These are phyloP conservation scores for Tolypocladium ophioglossoides DNA, from an alignment of 2,329 filamentous ascomycete species.

Conservation along the genomic window DNA sequence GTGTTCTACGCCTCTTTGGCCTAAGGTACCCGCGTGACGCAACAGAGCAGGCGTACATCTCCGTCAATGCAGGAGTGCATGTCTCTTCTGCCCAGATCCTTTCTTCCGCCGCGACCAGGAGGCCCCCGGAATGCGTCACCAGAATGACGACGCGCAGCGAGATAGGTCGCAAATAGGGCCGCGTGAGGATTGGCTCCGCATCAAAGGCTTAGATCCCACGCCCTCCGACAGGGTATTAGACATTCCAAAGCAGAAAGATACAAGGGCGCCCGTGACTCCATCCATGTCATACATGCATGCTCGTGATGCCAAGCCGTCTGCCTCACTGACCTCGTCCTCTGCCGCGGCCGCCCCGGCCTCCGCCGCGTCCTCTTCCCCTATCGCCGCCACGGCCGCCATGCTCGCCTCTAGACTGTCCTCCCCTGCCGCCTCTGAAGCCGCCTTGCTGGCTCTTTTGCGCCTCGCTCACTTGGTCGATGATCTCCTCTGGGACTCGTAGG, in stretches of 20 bases:
- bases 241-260: not conserved
- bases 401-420: constrained; percentile 47
- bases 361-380: constrained; percentile 27
- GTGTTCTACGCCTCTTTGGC: not conserved
- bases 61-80: too few relatives aligned
- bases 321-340: constrained; percentile 22
- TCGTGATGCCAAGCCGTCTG: not conserved
- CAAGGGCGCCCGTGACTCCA: not conserved
- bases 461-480: constrained; percentile 88
- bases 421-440: constrained; percentile 54
- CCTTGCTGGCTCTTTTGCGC: constrained; percentile 66
- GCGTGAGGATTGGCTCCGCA: not conserved
- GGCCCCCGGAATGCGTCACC: not conserved
- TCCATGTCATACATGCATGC: not conserved
- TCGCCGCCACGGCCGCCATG: constrained; percentile 40
- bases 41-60: not conserved
- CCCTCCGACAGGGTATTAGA: not conserved
- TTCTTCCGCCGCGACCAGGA: not conserved
- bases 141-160: not conserved
- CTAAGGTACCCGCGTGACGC: not conserved
- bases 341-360: constrained; percentile 24
- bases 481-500: constrained; percentile 89
- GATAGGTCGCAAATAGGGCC: not conserved
- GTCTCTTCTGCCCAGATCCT: not conserved
- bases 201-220: not conserved